Evolutionary conservation across 2,329 filamentous ascomycete species (phyloP).

Genomic region (Blumeriella jaapii): DNA sequence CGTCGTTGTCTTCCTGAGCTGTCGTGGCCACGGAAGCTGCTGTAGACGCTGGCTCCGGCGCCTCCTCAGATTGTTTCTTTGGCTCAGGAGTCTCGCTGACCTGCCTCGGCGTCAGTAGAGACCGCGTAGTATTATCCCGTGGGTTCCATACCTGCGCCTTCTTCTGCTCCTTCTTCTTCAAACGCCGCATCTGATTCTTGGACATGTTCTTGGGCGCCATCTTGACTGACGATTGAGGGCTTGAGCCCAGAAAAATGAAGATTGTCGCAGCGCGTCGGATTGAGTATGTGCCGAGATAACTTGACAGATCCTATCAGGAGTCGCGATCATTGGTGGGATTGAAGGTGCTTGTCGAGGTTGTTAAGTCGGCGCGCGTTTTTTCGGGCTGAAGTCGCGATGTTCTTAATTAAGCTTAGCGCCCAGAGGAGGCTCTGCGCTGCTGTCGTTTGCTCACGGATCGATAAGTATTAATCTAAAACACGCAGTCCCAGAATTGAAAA

Average conservation of each 20-base stretch:
- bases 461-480: conserved; percentile 10
- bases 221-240: conserved; percentile 28
- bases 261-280: not conserved
- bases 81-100: conserved; percentile 24
- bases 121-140: not conserved
- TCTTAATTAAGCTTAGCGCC: too few species aligned
- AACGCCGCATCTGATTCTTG: conserved; percentile 88
- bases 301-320: too few species aligned
- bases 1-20: conserved; percentile 23
- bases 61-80: conserved; percentile 21
- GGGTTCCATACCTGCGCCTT: conserved; percentile 41
- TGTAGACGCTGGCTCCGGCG: conserved; percentile 21
- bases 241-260: conserved; percentile 6
- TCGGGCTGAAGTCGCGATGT: conserved; percentile 19
- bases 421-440: conserved; percentile 3
- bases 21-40: conserved; percentile 28
- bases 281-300: not conserved
- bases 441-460: conserved; percentile 1
- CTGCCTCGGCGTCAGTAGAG: conserved; percentile 24
- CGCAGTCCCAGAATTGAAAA: not conserved
- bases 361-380: too few species aligned
- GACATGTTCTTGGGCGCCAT: conserved; percentile 63
- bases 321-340: too few species aligned
- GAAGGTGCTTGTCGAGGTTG: too few species aligned
- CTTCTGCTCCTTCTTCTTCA: conserved; percentile 91